Conservation (phyloP, 306 rosid genomes). For the cucumber (Cucumis sativus) region DNA sequence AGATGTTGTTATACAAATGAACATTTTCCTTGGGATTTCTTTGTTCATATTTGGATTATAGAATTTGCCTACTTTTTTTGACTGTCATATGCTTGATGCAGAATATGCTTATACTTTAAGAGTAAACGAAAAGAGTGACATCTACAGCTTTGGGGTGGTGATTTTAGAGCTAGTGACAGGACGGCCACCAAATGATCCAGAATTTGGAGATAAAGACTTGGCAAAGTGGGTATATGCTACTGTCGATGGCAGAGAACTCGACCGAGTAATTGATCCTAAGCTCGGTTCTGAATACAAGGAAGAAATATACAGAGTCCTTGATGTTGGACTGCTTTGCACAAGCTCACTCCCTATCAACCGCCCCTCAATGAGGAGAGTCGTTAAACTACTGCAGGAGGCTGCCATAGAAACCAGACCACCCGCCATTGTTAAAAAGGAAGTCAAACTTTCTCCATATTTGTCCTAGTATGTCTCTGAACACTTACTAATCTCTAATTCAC, state of each 20-base stretch:
- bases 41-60: background rate
- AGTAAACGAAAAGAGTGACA: conserved; percentile 79
- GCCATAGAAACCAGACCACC: conserved; percentile 22
- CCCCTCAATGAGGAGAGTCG: conserved; percentile 69
- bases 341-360: conserved; percentile 45
- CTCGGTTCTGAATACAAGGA: conserved; percentile 28
- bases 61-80: background rate
- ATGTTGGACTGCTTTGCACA: conserved; percentile 46
- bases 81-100: conserved; percentile 18
- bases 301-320: conserved; percentile 40
- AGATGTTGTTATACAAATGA: background rate
- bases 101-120: conserved; percentile 69
- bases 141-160: conserved; percentile 70
- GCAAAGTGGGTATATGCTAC: conserved; percentile 49
- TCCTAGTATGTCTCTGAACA: conserved; percentile 27
- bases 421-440: conserved; percentile 17
- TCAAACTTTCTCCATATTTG: conserved; percentile 48
- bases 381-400: conserved; percentile 49
- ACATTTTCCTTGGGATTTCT: background rate
- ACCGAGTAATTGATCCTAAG: conserved; percentile 37
- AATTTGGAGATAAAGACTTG: conserved; percentile 45
- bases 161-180: conserved; percentile 73
- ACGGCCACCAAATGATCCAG: conserved; percentile 43
- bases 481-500: conserved; percentile 19
- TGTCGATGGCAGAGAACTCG: conserved; percentile 31